These are phyloP conservation scores for Rhodotorula mucilaginosa DNA, from an alignment of 1,284 basidiomycete species.

Conservation along the genomic window DNA sequence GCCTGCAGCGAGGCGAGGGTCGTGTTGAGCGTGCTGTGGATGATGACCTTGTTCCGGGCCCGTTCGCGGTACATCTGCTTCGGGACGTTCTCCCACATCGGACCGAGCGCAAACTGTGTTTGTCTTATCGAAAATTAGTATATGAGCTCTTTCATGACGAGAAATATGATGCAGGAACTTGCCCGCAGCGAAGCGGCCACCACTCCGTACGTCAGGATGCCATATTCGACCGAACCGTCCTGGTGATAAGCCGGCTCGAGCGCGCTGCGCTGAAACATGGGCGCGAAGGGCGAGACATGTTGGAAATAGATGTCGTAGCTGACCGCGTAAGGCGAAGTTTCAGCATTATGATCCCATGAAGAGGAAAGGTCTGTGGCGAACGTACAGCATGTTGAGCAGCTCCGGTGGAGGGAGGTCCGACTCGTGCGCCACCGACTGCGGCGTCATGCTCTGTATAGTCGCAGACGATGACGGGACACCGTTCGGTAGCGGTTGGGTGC, in stretches of 20 bases:
- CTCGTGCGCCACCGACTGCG: background rate
- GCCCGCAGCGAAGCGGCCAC: background rate
- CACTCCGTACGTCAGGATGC: background rate
- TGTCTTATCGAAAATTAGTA: too few species aligned
- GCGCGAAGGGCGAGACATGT: slow-evolving; percentile 2
- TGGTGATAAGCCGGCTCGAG: background rate
- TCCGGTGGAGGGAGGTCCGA: background rate
- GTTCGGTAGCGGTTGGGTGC: too few species aligned
- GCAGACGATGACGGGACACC: too few species aligned
- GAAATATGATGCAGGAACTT: background rate
- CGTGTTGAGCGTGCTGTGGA: background rate
- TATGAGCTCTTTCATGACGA: too few species aligned
- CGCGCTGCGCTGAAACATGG: background rate
- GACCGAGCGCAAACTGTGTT: slow-evolving; percentile 5
- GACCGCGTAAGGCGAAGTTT: too few species aligned
- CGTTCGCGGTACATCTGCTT: slow-evolving; percentile 5
- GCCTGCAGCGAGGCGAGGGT: slow-evolving; percentile 8
- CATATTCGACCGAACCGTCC: background rate
- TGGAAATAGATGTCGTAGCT: background rate
- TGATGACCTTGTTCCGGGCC: background rate
- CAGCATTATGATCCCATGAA: background rate
- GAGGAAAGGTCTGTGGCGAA: background rate
- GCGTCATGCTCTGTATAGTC: too few species aligned
- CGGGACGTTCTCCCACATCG: background rate
- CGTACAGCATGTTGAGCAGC: background rate